Percentiles rank a stretch among this genome's conserved stretches.
Evolutionary conservation across 2,329 filamentous ascomycete genomes (phyloP).

Genomic region (Aspergillus hiratsukae): DNA sequence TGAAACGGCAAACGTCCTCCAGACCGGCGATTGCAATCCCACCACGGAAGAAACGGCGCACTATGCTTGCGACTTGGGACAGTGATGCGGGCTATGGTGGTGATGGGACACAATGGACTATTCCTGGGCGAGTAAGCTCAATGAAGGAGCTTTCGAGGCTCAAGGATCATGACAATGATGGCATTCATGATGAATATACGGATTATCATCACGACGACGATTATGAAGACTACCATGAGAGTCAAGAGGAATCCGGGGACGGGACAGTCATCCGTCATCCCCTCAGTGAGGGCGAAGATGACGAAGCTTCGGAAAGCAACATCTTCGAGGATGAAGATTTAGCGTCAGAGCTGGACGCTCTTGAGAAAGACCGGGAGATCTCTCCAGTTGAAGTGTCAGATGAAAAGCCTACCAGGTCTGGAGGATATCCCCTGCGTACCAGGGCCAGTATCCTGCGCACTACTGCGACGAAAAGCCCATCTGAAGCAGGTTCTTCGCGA

Average conservation of each 20-base stretch:
- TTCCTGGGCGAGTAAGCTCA: slow-evolving; percentile 16
- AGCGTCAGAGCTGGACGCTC: slow-evolving; percentile 42
- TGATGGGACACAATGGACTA: slow-evolving; percentile 30
- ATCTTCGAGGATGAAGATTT: slow-evolving; percentile 36
- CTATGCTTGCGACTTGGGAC: slow-evolving; percentile 25
- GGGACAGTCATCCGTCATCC: slow-evolving; percentile 35
- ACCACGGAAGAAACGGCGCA: slow-evolving; percentile 64
- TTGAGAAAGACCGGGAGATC: slow-evolving; percentile 40
- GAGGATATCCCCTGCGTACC: slow-evolving; percentile 11
- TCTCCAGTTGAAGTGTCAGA: slow-evolving; percentile 17
- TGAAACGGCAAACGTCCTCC: slow-evolving; percentile 52
- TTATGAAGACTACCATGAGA: slow-evolving; percentile 24
- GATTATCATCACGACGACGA: slow-evolving; percentile 19
- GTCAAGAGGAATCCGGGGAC: slow-evolving; percentile 28
- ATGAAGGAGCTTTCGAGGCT: slow-evolving; percentile 24
- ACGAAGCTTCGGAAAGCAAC: slow-evolving; percentile 28
- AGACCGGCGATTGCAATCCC: slow-evolving; percentile 68
- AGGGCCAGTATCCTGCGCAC: slow-evolving; percentile 3
- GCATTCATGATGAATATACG: slow-evolving; percentile 23
- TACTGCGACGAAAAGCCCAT: slow-evolving; percentile 13
- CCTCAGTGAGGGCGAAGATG: slow-evolving; percentile 23
- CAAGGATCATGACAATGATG: slow-evolving; percentile 27
- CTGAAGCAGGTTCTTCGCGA: slow-evolving; percentile 19
- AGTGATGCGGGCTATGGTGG: slow-evolving; percentile 23
- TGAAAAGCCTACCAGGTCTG: slow-evolving; percentile 3